Conservation (phyloP, 2,329 filamentous ascomycete genomes). For the Botrytis sinoallii region DNA sequence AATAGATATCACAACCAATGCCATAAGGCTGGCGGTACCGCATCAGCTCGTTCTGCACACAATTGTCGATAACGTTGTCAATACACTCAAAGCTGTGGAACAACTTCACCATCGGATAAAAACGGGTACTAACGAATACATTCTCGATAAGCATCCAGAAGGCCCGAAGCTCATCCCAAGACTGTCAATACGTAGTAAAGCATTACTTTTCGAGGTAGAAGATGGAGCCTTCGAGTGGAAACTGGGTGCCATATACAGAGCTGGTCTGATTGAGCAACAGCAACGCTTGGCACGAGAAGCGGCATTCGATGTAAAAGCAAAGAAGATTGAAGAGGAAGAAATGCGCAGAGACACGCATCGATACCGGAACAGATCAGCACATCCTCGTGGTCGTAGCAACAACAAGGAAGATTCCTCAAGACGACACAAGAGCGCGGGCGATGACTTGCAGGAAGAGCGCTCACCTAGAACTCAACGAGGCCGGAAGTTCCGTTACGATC, state of each 20-base stretch:
- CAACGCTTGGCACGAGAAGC: slow-evolving; percentile 88
- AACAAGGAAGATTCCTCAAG: slow-evolving; percentile 27
- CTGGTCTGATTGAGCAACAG: slow-evolving; percentile 83
- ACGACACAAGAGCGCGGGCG: slow-evolving; percentile 34
- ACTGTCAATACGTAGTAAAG: slow-evolving; percentile 76
- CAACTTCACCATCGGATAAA: slow-evolving; percentile 93
- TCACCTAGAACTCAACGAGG: slow-evolving; percentile 36
- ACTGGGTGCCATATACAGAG: slow-evolving; percentile 86
- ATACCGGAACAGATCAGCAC: slow-evolving; percentile 52
- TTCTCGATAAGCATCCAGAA: slow-evolving; percentile 80
- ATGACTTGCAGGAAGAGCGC: slow-evolving; percentile 29
- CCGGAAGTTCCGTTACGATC: slow-evolving; percentile 67
- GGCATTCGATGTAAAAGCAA: slow-evolving; percentile 82
- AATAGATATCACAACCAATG: slow-evolving; percentile 80
- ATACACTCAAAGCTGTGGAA: slow-evolving; percentile 79
- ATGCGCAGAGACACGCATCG: slow-evolving; percentile 52
- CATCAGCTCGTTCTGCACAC: slow-evolving; percentile 87
- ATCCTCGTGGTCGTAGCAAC: slow-evolving; percentile 35
- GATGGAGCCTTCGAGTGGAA: slow-evolving; percentile 98
- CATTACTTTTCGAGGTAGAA: slow-evolving; percentile 86
- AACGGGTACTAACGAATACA: slow-evolving; percentile 83
- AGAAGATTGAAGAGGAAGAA: slow-evolving; percentile 74
- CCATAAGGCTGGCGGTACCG: slow-evolving; percentile 82
- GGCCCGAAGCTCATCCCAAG: slow-evolving; percentile 83
- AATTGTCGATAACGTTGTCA: slow-evolving; percentile 91